Conservation (phyloP, 2,329 filamentous ascomycete species). For the Colletotrichum sp. region DNA sequence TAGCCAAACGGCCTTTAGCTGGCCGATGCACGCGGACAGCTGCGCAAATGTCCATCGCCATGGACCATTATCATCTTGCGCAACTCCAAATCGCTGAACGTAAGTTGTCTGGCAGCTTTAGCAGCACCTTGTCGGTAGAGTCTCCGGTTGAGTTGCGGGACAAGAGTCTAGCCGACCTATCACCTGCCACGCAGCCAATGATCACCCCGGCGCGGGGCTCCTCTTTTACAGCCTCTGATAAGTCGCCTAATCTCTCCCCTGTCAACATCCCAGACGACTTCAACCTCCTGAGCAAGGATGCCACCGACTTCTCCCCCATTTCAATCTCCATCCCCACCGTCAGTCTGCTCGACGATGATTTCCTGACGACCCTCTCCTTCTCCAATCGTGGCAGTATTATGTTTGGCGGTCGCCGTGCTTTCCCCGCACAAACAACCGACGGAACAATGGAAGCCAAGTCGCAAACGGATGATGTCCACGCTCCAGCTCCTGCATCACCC, state of each 20-base stretch:
- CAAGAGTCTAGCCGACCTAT: conserved; percentile 27
- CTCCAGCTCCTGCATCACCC: neutral
- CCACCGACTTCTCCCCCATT: conserved; percentile 52
- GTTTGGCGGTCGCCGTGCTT: conserved; percentile 47
- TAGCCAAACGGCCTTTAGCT: neutral
- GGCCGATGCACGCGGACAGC: conserved; percentile 7
- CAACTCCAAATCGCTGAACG: conserved; percentile 4
- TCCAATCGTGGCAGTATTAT: conserved; percentile 70
- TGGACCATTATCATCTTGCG: conserved; percentile 2
- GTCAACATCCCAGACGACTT: conserved; percentile 21
- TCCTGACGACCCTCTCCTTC: conserved; percentile 62
- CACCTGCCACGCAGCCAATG: conserved; percentile 28
- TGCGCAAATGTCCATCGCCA: neutral
- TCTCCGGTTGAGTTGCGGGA: conserved; percentile 25
- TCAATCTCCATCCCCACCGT: conserved; percentile 62
- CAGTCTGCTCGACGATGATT: conserved; percentile 62
- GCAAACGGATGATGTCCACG: neutral
- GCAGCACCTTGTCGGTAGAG: conserved; percentile 27
- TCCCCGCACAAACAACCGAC: conserved; percentile 6
- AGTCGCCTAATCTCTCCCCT: conserved; percentile 24
- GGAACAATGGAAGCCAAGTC: conserved; percentile 1
- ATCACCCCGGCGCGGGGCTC: conserved; percentile 30
- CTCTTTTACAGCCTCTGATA: conserved; percentile 3
- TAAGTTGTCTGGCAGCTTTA: conserved; percentile 31
- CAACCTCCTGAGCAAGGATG: conserved; percentile 26